Evolutionary conservation across 2,329 filamentous ascomycete genomes (phyloP).

Genomic region (Passalora sequoiae): DNA sequence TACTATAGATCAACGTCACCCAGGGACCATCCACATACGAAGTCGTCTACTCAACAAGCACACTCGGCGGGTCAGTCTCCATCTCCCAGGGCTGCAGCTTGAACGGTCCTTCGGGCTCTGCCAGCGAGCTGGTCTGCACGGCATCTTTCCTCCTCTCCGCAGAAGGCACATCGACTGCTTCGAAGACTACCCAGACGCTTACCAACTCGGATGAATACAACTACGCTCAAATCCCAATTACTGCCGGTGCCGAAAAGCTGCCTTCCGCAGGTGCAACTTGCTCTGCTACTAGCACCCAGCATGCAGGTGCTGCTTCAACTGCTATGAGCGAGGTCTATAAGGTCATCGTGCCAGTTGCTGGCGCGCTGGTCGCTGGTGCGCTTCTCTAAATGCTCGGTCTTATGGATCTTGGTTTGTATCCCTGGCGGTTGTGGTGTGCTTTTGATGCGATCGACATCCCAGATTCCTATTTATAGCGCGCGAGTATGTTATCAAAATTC

Average conservation of each 20-base stretch:
- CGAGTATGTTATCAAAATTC: too few species aligned
- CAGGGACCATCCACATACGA: conserved; percentile 12
- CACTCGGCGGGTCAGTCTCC: conserved; percentile 2
- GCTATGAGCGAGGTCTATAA: conserved; percentile 15
- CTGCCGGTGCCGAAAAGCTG: conserved; percentile 15
- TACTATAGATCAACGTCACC: conserved; percentile 13
- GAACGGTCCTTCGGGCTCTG: conserved; percentile 4
- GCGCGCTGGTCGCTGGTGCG: conserved; percentile 7
- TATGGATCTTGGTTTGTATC: neutral
- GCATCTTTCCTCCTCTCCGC: neutral
- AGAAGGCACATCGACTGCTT: conserved; percentile 1
- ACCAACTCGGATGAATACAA: conserved; percentile 8
- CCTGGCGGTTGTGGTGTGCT: neutral
- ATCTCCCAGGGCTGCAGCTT: conserved; percentile 7
- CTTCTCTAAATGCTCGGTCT: neutral
- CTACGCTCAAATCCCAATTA: conserved; percentile 16
- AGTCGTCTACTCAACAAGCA: conserved; percentile 1
- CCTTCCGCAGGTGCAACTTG: conserved; percentile 8
- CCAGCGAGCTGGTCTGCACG: conserved; percentile 2
- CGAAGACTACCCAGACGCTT: conserved; percentile 3
- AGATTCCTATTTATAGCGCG: too few species aligned
- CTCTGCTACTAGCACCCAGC: conserved; percentile 1
- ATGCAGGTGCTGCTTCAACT: conserved; percentile 10
- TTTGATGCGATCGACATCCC: too few species aligned
- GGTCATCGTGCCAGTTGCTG: conserved; percentile 15